Conservation (phyloP, 2,329 filamentous ascomycete genomes). For the Fusarium sterilihyphosum region DNA sequence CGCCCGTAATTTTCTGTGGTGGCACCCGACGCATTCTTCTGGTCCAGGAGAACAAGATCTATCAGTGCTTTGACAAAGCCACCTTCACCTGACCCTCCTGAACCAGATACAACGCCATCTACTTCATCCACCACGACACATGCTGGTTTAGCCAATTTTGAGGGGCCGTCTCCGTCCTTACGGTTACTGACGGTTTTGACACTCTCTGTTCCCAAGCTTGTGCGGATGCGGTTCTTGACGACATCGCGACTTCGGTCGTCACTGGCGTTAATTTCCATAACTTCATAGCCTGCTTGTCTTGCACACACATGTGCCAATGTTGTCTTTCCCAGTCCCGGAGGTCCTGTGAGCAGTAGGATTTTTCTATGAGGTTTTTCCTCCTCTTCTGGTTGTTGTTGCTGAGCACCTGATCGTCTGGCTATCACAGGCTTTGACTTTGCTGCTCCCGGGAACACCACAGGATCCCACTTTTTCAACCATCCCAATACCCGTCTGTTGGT, state of each 20-base stretch:
- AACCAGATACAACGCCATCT: constrained; percentile 88
- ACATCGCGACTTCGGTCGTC: constrained; percentile 92
- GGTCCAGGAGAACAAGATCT: constrained; percentile 85
- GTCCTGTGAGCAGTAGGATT: constrained; percentile 88
- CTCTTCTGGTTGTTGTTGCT: constrained; percentile 58
- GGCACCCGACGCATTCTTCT: constrained; percentile 71
- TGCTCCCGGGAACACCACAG: constrained; percentile 86
- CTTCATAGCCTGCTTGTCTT: constrained; percentile 92
- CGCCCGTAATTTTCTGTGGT: constrained; percentile 28
- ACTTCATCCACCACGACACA: constrained; percentile 98
- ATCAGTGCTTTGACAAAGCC: constrained; percentile 96
- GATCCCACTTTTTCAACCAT: constrained; percentile 96
- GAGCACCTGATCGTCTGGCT: constrained; percentile 54
- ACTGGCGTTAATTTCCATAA: constrained; percentile 97
- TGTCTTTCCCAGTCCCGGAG: constrained; percentile 94
- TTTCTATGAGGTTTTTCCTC: constrained; percentile 85
- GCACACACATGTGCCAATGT: constrained; percentile 97
- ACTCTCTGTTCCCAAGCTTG: constrained; percentile 92
- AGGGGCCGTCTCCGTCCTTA: constrained; percentile 63
- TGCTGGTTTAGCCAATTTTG: constrained; percentile 83
- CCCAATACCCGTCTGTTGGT: constrained; percentile 90
- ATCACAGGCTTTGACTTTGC: constrained; percentile 65
- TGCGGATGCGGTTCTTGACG: constrained; percentile 89
- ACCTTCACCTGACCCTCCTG: constrained; percentile 81
- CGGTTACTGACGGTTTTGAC: constrained; percentile 78